Percentiles rank a stretch among this genome's conserved stretches.
phyloP scores from a whole-genome alignment of 768 basidiomycete species.

The Cyathus striatus region DNA sequence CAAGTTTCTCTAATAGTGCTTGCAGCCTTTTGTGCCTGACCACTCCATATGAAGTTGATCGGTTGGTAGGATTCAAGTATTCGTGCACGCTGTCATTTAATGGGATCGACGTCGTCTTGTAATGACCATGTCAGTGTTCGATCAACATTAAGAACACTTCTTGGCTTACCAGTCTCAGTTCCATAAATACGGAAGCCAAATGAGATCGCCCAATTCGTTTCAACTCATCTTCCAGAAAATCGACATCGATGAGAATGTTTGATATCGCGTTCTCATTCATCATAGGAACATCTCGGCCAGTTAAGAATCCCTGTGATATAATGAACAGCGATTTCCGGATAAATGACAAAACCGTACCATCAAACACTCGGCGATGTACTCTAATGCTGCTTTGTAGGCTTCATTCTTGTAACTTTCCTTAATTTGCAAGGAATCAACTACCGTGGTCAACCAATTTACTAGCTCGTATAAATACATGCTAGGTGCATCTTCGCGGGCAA shows the following conservation, averaged over 20 bases:
- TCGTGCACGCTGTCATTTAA: constrained; percentile 71
- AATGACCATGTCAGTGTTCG: constrained; percentile 3
- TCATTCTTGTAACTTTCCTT: constrained; percentile 84
- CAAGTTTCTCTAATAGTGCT: constrained; percentile 73
- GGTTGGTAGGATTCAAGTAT: constrained; percentile 67
- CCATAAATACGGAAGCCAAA: constrained; percentile 67
- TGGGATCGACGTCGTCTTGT: constrained; percentile 67
- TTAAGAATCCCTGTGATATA: constrained; percentile 61
- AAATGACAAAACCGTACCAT: constrained; percentile 57
- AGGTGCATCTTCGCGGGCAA: constrained; percentile 63
- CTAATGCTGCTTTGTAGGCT: constrained; percentile 84
- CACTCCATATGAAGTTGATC: constrained; percentile 58
- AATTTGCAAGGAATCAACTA: constrained; percentile 86
- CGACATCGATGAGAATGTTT: constrained; percentile 81
- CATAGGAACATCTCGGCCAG: constrained; percentile 65
- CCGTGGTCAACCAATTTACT: constrained; percentile 93
- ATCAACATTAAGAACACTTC: not conserved
- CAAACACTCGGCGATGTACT: constrained; percentile 81
- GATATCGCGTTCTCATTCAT: constrained; percentile 89
- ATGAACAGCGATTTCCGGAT: not conserved
- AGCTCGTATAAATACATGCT: constrained; percentile 95
- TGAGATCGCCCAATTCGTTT: constrained; percentile 68
- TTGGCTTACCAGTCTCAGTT: constrained; percentile 66
- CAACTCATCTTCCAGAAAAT: constrained; percentile 86
- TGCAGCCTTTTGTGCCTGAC: constrained; percentile 73